These are phyloP conservation scores for Cystofilobasidium bisporidii DNA, from an alignment of 768 basidiomycete species.

Conservation along the genomic window DNA sequence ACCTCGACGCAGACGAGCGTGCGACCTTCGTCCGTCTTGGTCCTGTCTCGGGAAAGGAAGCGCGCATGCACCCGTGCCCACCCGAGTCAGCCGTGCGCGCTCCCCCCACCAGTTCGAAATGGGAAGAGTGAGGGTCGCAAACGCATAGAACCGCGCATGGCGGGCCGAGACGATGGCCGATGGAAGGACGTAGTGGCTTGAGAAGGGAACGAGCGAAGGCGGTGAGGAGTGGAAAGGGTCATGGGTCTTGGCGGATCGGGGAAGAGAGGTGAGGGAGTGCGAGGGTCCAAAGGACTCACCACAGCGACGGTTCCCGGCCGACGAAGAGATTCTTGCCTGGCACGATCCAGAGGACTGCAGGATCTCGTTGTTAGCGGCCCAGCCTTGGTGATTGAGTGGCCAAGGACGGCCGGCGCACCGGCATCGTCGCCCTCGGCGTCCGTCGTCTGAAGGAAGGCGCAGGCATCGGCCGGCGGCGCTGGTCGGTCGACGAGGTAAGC, in stretches of 20 bases:
- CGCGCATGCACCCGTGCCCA: background rate
- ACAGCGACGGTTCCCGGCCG: background rate
- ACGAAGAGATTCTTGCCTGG: background rate
- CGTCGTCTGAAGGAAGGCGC: too few relatives aligned
- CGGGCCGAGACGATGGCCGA: background rate
- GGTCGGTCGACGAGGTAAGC: too few relatives aligned
- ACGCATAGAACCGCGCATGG: background rate
- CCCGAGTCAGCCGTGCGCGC: background rate
- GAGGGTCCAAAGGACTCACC: background rate
- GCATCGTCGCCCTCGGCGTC: too few relatives aligned
- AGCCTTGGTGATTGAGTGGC: too few relatives aligned
- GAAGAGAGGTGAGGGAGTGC: too few relatives aligned
- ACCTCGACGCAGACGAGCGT: conserved; percentile 23
- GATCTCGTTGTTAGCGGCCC: too few relatives aligned
- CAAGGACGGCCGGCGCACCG: too few relatives aligned
- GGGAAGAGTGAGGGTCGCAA: too few relatives aligned
- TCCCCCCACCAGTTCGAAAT: too few relatives aligned
- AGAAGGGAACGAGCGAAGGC: background rate
- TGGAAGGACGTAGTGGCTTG: background rate
- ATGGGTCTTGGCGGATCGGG: background rate
- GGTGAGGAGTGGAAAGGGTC: too few relatives aligned
- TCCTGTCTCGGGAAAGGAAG: too few relatives aligned
- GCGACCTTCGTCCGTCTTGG: conserved; percentile 8
- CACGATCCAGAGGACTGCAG: background rate
- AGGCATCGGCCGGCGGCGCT: too few relatives aligned